These are phyloP conservation scores for Zymoseptoria tritici DNA, from an alignment of 2,329 filamentous ascomycete species.

Conservation along the genomic window DNA sequence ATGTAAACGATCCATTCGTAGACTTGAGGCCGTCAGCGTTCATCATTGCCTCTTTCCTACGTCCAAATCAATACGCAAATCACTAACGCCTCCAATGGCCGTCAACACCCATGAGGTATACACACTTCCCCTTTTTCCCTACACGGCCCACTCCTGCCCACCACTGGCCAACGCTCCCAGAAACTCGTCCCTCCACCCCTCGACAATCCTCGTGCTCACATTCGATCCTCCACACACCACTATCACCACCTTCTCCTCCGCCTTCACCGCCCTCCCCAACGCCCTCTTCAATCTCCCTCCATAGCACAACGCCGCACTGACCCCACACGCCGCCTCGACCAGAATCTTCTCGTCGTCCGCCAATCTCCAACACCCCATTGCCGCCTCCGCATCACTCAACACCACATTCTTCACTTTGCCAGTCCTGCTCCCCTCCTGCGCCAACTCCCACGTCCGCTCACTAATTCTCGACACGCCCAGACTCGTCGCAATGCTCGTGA, in stretches of 20 bases:
- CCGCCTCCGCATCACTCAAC: conserved; percentile 69
- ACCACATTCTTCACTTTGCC: conserved; percentile 54
- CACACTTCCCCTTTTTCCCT: background rate
- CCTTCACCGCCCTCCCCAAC: conserved; percentile 53
- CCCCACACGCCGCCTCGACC: conserved; percentile 80
- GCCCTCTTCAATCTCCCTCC: conserved; percentile 53
- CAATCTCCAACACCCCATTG: conserved; percentile 66
- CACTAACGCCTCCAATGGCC: no score
- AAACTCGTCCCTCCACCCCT: conserved; percentile 39
- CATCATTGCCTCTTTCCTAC: no score
- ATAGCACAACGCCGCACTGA: conserved; percentile 64
- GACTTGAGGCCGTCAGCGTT: no score
- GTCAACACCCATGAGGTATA: no score
- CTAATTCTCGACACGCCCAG: conserved; percentile 69
- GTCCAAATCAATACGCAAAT: no score
- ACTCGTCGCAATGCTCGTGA: conserved; percentile 68
- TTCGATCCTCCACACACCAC: conserved; percentile 68
- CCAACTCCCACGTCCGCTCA: conserved; percentile 59
- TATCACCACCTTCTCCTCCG: conserved; percentile 67
- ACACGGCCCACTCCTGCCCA: background rate
- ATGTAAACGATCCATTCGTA: no score
- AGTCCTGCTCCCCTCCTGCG: conserved; percentile 29
- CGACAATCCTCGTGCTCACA: conserved; percentile 45
- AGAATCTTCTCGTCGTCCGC: conserved; percentile 75
- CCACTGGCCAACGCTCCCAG: background rate